Conservation (phyloP, 345 rosid genomes). For the Ricinus communis region DNA sequence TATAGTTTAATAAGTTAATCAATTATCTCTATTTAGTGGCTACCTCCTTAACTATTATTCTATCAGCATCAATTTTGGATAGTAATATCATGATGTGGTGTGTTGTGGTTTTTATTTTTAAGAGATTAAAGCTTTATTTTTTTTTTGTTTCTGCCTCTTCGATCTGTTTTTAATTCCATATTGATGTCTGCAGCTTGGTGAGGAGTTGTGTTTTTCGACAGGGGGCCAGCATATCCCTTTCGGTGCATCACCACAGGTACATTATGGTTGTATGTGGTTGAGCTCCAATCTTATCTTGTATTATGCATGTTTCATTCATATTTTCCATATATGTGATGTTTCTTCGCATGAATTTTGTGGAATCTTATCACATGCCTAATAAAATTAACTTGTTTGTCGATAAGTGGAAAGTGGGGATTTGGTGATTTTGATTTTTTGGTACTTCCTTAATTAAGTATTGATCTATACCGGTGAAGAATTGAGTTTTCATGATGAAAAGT, state of each 20-base stretch:
- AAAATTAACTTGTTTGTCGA: not conserved
- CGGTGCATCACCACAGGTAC: slow-evolving; percentile 98
- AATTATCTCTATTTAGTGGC: slow-evolving; percentile 10
- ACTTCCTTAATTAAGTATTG: not conserved
- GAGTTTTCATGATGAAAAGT: not conserved
- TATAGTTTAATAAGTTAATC: slow-evolving; percentile 3
- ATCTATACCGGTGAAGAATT: not conserved
- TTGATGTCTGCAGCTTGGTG: slow-evolving; percentile 65
- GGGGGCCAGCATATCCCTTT: slow-evolving; percentile 94
- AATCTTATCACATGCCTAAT: not conserved
- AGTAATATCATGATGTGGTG: not conserved
- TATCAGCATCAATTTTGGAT: slow-evolving; percentile 1
- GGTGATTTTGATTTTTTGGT: not conserved
- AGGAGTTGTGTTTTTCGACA: slow-evolving; percentile 66
- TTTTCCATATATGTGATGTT: too few species aligned
- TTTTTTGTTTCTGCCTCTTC: not conserved
- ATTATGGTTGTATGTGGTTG: slow-evolving; percentile 9
- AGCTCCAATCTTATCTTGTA: too few species aligned
- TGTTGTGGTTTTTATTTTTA: not conserved
- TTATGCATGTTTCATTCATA: too few species aligned
- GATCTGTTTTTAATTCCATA: not conserved
- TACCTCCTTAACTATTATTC: slow-evolving; percentile 14
- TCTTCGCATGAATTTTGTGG: not conserved
- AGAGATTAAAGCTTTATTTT: not conserved
- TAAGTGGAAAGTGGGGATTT: not conserved